A percentile compares a stretch with the other conserved stretches of the same genome.
These are phyloP conservation scores for Colletotrichum sp. DNA, from an alignment of 2,329 filamentous ascomycete genomes.

Conservation along the genomic window DNA sequence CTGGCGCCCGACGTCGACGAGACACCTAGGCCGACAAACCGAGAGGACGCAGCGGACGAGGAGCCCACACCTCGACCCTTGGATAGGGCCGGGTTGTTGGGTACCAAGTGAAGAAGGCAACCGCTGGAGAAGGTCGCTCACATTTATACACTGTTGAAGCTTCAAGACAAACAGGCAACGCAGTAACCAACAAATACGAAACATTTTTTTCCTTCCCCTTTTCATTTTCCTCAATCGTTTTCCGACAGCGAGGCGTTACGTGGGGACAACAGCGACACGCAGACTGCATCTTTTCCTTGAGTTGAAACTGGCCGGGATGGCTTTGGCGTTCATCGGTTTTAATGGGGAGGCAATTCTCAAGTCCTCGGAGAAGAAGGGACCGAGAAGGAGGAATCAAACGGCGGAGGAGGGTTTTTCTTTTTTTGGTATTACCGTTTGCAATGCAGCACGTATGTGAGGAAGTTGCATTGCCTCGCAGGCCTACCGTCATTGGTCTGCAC, in stretches of 20 bases:
- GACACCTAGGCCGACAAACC: slow-evolving; percentile 43
- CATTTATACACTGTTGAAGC: not conserved
- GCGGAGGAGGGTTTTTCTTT: not conserved
- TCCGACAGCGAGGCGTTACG: slow-evolving; percentile 19
- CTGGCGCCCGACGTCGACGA: slow-evolving; percentile 37
- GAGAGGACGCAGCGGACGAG: slow-evolving; percentile 31
- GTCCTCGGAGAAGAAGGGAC: not conserved
- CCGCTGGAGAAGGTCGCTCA: not conserved
- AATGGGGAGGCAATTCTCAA: not conserved
- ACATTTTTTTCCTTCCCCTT: slow-evolving; percentile 1
- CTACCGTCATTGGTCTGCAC: not conserved
- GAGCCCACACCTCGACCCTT: slow-evolving; percentile 46
- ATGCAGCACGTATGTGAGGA: not conserved
- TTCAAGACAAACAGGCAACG: not conserved
- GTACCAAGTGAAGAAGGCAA: slow-evolving; percentile 17
- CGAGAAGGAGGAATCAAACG: not conserved
- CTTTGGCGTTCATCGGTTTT: slow-evolving; percentile 8
- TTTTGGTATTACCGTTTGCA: not conserved
- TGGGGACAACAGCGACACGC: slow-evolving; percentile 18
- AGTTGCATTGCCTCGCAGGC: not conserved
- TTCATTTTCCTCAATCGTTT: slow-evolving; percentile 13
- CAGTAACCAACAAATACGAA: not conserved
- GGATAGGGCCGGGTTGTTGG: slow-evolving; percentile 6
- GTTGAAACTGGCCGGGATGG: not conserved
- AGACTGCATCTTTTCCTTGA: slow-evolving; percentile 22